Base-by-base conservation (phyloP, 108 stramenopile genomes). In the Chaetoceros muelleri region DNA sequence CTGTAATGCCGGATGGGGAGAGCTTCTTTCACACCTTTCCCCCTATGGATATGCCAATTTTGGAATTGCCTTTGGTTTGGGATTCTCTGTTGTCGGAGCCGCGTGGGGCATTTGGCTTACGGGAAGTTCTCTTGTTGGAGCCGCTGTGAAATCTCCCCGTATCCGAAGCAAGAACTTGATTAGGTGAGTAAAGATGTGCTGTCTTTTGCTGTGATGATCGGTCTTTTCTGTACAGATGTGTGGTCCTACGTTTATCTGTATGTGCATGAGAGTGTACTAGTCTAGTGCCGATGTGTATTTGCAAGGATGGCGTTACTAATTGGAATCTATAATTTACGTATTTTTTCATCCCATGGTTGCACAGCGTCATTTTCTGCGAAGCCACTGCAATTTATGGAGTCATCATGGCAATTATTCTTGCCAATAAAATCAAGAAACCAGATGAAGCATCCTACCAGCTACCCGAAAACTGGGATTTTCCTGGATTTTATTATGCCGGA, bases 361-460 rank as follows among this genome's bases (percentile, higher is more conserved):
- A 40, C 70, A 90, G 91, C 65, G 95, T 99, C 31, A 98, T 99
- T 80, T 99, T 99, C 78, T 99, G 99, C 71, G 99, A 99, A 67
- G 99, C 99, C 17, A 98, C 97, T 13, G 99, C 99, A 28, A 99
- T 99, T 55, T 99, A 98, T 71, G 99, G 99, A 26, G 95, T 99
- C 44, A 99, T 99, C 60, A 90, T 99, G 84, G 97, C 99, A 34
- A 98, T 99, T 61, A 96, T 99, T 48, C 76, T 99, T 45, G 78
- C 87, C 53, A 95, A 90, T 73, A 95, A 97, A 62, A 78, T 99
- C 60, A 93, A 93, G 69, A 80, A 79, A 55, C 93, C 86, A 30
- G 93, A 87, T 24, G 69, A 71, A 26, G 69, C 69, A 21, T 46
- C 50, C 51, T 70, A 71, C 52, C 78, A 70, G 54, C 61, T 90